Evolutionary conservation across 352 stramenopile species (phyloP).

Genomic region (Globisporangium iwayamae): DNA sequence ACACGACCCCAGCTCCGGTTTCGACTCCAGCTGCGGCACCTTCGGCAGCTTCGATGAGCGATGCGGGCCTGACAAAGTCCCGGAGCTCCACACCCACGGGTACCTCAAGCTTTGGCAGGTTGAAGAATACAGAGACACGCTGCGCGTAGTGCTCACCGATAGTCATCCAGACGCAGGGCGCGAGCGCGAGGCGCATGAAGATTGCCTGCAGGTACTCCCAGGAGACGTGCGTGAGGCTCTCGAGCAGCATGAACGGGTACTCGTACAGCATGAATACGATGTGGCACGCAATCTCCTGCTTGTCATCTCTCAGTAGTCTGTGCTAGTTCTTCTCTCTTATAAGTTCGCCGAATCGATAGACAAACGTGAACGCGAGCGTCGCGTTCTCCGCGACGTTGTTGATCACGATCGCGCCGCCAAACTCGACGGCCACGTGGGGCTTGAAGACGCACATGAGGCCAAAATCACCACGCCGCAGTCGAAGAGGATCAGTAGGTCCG

Average conservation of each 20-base stretch:
- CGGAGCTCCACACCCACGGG: neutral
- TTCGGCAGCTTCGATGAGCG: neutral
- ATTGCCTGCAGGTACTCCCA: slow-evolving; percentile 30
- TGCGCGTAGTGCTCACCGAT: slow-evolving; percentile 29
- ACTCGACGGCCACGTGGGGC: neutral
- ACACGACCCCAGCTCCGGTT: neutral
- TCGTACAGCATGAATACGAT: slow-evolving; percentile 32
- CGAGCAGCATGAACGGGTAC: slow-evolving; percentile 31
- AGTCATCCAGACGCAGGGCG: slow-evolving; percentile 35
- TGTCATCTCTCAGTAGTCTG: slow-evolving; percentile 22
- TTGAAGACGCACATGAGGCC: slow-evolving; percentile 22
- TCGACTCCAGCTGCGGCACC: neutral
- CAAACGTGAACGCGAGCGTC: slow-evolving; percentile 31
- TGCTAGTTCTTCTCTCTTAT: slow-evolving; percentile 10
- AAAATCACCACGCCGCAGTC: slow-evolving; percentile 18
- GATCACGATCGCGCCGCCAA: slow-evolving; percentile 13
- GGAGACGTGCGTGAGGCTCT: slow-evolving; percentile 16
- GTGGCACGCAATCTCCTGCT: slow-evolving; percentile 27
- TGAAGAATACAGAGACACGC: slow-evolving; percentile 1
- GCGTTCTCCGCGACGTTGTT: slow-evolving; percentile 24
- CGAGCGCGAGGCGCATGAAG: slow-evolving; percentile 29
- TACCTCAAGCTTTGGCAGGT: neutral
- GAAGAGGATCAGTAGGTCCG: slow-evolving; percentile 27
- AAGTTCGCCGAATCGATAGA: slow-evolving; percentile 27
- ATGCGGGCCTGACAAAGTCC: neutral